Evolutionary conservation across 2,329 filamentous ascomycete species (phyloP), one percentile per base, ranked within the genome.

Genomic region (Coleophoma cylindrospora): DNA sequence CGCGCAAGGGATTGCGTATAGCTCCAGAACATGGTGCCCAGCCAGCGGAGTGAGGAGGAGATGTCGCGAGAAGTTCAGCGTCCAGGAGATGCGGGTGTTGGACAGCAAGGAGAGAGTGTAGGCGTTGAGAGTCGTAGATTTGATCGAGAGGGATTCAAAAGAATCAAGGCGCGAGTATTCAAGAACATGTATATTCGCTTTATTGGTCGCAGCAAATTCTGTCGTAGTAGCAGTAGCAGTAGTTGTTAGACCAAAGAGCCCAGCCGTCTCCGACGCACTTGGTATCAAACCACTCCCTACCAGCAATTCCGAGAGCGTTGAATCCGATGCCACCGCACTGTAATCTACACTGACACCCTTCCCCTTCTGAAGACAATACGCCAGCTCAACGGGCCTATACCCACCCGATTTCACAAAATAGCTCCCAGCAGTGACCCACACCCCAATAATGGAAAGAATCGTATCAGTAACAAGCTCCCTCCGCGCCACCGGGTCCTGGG

Each of bases 1-100:
- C n/a, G 38, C 47, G 45, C 47, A 49, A 3, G 47, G 47, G 19
- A 49, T 22, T 19, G 47, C 47, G 38, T 44, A 49, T 12, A 49
- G 15, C 40, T 49, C 47, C 22, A 49, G 40, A 11, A 36, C 22
- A 40, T 45, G 34, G 14, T 45, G 27, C 7, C 41, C 40, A 5
- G 34, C 40, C 17, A 21, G 32, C 8, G 40, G 27, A 27, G 40
- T 36, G 27, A 49, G 47, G 22, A 49, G 14, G 19, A 49, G 47
- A 45, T 49, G 47, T 14, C 47, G 11, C 3, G 47, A 49, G 37
- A 49, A 43, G 17, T 49, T 49, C 17, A 17, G 19, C 12, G 47
- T 49, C 47, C 47, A 49, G 14, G 34, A 45, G 17, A 49, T 49
- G 22, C 40, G 47, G 10, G 41, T 45, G 34, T 49, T 38, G 14